Evolutionary conservation across 2,329 filamentous ascomycete genomes (phyloP).

Genomic region (Sporothrix brunneoviolacea): DNA sequence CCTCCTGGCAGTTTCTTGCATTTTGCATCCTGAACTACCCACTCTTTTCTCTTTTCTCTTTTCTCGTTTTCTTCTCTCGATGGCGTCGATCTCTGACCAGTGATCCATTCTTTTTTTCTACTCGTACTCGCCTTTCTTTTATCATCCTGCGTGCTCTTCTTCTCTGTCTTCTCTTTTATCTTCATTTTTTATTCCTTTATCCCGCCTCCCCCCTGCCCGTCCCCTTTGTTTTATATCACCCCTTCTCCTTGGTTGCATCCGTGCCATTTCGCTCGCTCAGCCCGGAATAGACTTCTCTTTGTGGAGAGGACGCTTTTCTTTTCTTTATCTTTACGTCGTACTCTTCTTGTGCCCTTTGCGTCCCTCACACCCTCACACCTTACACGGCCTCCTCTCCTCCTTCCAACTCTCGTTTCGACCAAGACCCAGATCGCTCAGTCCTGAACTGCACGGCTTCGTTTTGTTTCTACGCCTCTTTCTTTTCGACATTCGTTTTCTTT

Average conservation of each 20-base stretch:
- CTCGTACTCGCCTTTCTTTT: not conserved
- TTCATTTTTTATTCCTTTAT: not conserved
- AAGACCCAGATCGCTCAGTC: no score
- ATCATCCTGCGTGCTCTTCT: not conserved
- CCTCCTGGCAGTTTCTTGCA: not conserved
- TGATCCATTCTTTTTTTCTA: not conserved
- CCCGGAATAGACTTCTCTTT: no score
- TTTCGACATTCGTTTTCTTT: not conserved
- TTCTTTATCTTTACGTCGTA: not conserved
- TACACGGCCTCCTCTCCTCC: not conserved
- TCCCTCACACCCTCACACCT: no score
- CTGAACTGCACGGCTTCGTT: no score
- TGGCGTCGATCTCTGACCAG: not conserved
- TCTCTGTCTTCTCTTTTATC: not conserved
- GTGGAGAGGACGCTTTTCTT: not conserved
- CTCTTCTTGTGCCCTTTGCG: no score
- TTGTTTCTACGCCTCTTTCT: no score
- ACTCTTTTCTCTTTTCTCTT: not conserved
- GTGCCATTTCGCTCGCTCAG: no score
- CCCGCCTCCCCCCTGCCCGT: slow-evolving; percentile 1
- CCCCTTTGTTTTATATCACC: slow-evolving; percentile 8
- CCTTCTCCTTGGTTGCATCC: slow-evolving; percentile 3
- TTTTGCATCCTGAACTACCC: no score
- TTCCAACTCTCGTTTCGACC: not conserved
- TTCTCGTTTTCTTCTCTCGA: no score